Base-by-base conservation (phyloP, 2,329 filamentous ascomycete species). In the Fusarium hainanense region DNA sequence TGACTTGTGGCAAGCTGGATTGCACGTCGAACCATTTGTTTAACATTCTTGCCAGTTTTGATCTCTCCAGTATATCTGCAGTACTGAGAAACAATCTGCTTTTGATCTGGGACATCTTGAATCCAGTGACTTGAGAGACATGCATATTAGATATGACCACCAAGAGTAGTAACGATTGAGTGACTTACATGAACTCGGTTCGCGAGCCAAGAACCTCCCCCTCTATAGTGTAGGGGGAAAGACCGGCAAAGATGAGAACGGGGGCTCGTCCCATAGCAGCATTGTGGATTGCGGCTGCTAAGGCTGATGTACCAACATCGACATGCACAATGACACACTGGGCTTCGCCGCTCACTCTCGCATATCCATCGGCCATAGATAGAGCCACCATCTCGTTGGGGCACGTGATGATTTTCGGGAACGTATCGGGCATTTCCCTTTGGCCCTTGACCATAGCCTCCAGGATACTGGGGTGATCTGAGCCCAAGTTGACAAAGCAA, bases 401-500 rank as follows among this genome's bases (percentile, higher is more conserved):
- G 6, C 75, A 77, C 6, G 77, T 78, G 54, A 77, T 67, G 16
- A 78, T 70, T 3, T 14, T 52, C 0, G 61, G 61, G 4, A 66
- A 66, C 7, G 37, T 66, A 7, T 54, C 41, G 0, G 30, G 34
- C 20, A 67, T 48, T 32, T 77, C 69, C 7, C 61, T 65, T 9
- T 75, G 60, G 10, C 68, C 63, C 25, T 73, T 76, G 5, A 72
- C 69, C 30, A 79, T 77, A 0, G 76, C 74, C 30, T 72, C 70
- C 1, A 79, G 40, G 25, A 79, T 74, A 9, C 73, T 72, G 3
- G 77, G 77, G 14, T 79, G 85, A 57, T 87, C 85, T 4, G 83
- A 85, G n/a, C 85, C 85, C 10, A 86, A 74, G 60, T 87, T 86
- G 46, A 85, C 85, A 52, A 87, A 87, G 59, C 84, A 81, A 77